Conservation (phyloP, 2,329 filamentous ascomycete species). For the Ophiosphaerella narmari region DNA sequence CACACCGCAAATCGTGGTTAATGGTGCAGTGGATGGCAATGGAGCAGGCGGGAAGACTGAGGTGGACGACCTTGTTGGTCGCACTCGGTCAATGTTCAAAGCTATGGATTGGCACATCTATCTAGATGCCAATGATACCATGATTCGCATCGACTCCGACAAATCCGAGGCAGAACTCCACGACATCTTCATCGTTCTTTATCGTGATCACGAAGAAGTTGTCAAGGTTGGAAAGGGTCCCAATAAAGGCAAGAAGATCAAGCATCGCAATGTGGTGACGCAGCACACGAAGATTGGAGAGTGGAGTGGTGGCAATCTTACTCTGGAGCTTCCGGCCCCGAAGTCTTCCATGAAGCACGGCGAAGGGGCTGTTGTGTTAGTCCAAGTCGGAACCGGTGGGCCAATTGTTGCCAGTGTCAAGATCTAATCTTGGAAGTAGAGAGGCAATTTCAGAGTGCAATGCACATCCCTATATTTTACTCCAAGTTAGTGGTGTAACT, state of each 20-base stretch:
- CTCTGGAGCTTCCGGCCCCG: not conserved
- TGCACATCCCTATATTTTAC: too few relatives aligned
- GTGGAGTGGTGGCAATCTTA: not conserved
- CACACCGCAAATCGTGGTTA: not conserved
- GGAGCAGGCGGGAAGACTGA: not conserved
- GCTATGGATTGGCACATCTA: not conserved
- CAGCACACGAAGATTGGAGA: not conserved
- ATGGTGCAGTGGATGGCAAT: not conserved
- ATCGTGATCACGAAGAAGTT: not conserved
- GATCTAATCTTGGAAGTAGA: not conserved
- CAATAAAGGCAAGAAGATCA: not conserved
- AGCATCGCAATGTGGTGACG: not conserved
- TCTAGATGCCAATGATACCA: not conserved
- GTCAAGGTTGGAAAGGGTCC: not conserved
- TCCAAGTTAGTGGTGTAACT: too few relatives aligned
- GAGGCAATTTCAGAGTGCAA: too few relatives aligned
- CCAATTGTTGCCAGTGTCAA: not conserved
- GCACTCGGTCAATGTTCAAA: not conserved
- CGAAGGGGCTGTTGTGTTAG: not conserved
- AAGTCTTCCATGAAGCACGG: not conserved
- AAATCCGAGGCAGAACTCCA: not conserved
- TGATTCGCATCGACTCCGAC: not conserved
- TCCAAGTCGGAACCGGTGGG: not conserved
- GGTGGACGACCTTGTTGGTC: not conserved
- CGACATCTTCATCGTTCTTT: not conserved